A percentile compares a stretch with the other conserved stretches of the same genome.
These are phyloP conservation scores for Circinella minor DNA, from an alignment of 371 early-diverging fungal genomes.

Conservation along the genomic window DNA sequence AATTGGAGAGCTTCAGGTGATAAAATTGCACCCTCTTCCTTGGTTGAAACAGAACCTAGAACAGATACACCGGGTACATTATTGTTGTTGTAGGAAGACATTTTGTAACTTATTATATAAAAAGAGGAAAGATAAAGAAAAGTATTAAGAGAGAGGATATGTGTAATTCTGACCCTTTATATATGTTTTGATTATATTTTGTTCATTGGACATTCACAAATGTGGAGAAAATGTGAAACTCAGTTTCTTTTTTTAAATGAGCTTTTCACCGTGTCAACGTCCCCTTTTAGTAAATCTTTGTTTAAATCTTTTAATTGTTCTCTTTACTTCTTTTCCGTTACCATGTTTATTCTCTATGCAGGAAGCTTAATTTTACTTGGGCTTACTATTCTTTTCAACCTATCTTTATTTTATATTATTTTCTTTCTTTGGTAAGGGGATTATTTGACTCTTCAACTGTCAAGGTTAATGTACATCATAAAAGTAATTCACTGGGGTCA, in stretches of 20 bases:
- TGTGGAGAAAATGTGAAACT: conserved; percentile 7
- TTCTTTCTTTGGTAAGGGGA: too few species aligned
- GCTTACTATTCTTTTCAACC: too few species aligned
- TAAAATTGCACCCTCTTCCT: conserved; percentile 69
- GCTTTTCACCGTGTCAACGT: conserved; percentile 5
- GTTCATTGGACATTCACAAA: background rate
- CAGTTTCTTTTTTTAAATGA: conserved; percentile 2
- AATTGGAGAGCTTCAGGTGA: conserved; percentile 81
- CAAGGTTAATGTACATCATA: too few species aligned
- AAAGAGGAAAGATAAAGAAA: conserved; percentile 9
- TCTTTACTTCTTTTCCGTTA: background rate
- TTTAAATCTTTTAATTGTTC: background rate
- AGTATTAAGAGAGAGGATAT: background rate
- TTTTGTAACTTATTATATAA: conserved; percentile 18
- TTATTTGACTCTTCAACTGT: too few species aligned
- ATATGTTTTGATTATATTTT: background rate
- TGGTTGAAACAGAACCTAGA: conserved; percentile 61
- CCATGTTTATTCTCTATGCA: background rate
- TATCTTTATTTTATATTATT: too few species aligned
- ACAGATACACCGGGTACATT: conserved; percentile 68
- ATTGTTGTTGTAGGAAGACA: conserved; percentile 22
- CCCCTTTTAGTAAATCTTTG: background rate
- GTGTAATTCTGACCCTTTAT: background rate
- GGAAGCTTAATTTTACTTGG: too few species aligned
- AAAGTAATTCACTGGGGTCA: too few species aligned